A percentile compares a stretch with the other conserved stretches of the same genome.
These are phyloP conservation scores for Ustilago curta DNA, from an alignment of 1,284 basidiomycete species.

Conservation along the genomic window DNA sequence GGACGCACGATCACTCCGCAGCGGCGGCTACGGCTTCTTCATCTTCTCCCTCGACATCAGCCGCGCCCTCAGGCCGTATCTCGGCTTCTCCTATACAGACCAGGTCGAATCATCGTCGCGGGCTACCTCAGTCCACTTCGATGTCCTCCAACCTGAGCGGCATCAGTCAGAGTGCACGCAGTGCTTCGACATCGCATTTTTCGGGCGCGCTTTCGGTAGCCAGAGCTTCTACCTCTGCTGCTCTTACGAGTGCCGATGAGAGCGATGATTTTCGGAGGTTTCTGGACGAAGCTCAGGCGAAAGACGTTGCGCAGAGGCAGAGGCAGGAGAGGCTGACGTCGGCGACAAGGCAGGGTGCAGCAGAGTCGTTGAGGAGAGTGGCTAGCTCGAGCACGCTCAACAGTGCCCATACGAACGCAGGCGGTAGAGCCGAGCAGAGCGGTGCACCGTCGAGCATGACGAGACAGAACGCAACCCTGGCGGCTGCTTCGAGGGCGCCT, in stretches of 20 bases:
- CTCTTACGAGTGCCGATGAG: slow-evolving; percentile 27
- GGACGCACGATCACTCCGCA: slow-evolving; percentile 23
- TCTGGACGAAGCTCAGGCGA: slow-evolving; percentile 28
- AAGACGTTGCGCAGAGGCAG: slow-evolving; percentile 16
- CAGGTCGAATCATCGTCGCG: slow-evolving; percentile 14
- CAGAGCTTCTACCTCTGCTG: slow-evolving; percentile 34
- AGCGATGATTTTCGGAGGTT: slow-evolving; percentile 41
- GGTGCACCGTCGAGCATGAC: not conserved
- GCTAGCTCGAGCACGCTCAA: slow-evolving; percentile 38
- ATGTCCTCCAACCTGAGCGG: slow-evolving; percentile 33
- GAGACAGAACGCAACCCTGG: slow-evolving; percentile 14
- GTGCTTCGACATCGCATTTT: slow-evolving; percentile 17
- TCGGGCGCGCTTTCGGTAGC: slow-evolving; percentile 7
- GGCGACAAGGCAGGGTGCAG: slow-evolving; percentile 11
- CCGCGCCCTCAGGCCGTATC: slow-evolving; percentile 34
- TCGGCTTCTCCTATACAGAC: slow-evolving; percentile 28
- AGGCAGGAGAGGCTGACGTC: slow-evolving; percentile 2
- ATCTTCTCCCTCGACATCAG: slow-evolving; percentile 12
- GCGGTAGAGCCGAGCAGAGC: slow-evolving; percentile 6
- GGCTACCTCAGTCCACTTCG: slow-evolving; percentile 28
- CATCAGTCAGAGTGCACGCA: slow-evolving; percentile 19
- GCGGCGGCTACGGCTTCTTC: not conserved
- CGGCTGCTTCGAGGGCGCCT: slow-evolving; percentile 14
- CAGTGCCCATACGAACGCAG: slow-evolving; percentile 7
- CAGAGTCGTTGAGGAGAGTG: slow-evolving; percentile 36